Conservation (phyloP, 257 asterid genomes). For the Fraxinus cuspidata region DNA sequence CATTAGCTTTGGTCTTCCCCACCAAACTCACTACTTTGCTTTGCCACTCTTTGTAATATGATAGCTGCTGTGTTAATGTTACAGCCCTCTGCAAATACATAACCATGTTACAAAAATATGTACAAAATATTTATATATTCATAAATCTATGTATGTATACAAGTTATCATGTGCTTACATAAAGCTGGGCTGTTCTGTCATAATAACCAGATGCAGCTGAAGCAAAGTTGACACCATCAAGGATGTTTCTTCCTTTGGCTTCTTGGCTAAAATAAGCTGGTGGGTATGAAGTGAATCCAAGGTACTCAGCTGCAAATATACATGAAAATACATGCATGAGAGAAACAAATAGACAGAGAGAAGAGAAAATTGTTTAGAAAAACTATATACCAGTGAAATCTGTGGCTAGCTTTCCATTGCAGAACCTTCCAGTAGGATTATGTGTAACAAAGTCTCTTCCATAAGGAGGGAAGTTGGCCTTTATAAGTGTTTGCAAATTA, state of each 20-base stretch:
- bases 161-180: conserved; percentile 37
- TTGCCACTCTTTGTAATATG: conserved; percentile 70
- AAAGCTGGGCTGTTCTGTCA: conserved; percentile 62
- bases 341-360: neutral
- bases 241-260: conserved; percentile 53
- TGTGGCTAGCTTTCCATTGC: conserved; percentile 87
- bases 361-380: neutral
- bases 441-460: conserved; percentile 79
- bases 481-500: conserved; percentile 60
- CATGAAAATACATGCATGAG: conserved; percentile 18
- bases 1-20: conserved; percentile 51
- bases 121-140: neutral
- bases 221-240: conserved; percentile 75
- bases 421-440: conserved; percentile 83
- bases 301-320: conserved; percentile 62
- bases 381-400: conserved; percentile 65
- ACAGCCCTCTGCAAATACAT: conserved; percentile 57
- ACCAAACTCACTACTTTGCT: conserved; percentile 56
- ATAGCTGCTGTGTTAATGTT: conserved; percentile 57
- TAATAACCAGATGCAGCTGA: conserved; percentile 94
- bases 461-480: conserved; percentile 82
- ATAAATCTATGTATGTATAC: neutral
- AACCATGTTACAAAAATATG: neutral
- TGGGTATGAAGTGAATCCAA: conserved; percentile 76
- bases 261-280: conserved; percentile 77